Conservation (phyloP, 495 filamentous ascomycete species). For the Pyronema domesticum region DNA sequence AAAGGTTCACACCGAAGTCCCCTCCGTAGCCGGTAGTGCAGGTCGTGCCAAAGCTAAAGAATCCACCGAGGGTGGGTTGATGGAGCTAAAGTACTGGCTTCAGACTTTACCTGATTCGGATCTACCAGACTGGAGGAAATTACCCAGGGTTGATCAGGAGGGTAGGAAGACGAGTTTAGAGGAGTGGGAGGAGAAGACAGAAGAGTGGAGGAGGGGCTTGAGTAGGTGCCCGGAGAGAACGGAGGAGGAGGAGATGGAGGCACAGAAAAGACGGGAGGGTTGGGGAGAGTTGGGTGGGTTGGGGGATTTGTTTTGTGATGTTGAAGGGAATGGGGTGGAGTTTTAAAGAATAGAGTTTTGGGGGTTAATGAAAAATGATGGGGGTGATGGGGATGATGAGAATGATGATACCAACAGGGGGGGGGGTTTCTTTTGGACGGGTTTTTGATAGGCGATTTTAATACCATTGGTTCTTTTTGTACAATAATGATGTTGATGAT, state of each 20-base stretch:
- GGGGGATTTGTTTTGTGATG: slow-evolving; percentile 18
- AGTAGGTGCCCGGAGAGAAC: neutral
- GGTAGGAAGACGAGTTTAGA: neutral
- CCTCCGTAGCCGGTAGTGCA: slow-evolving; percentile 7
- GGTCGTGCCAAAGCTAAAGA: neutral
- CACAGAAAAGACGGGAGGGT: slow-evolving; percentile 7
- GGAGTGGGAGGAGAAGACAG: neutral
- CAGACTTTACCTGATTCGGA: slow-evolving; percentile 7
- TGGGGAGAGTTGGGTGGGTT: slow-evolving; percentile 15
- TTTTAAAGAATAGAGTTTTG: neutral
- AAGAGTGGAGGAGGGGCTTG: neutral
- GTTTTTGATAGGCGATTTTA: no score
- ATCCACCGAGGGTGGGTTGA: slow-evolving; percentile 9
- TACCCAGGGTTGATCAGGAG: neutral
- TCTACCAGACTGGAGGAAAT: slow-evolving; percentile 8
- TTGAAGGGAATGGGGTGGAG: slow-evolving; percentile 5
- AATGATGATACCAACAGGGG: no score
- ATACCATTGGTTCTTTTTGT: no score
- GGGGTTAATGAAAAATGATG: neutral
- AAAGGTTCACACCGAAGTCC: slow-evolving; percentile 39
- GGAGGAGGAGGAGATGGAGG: neutral
- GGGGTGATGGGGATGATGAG: no score
- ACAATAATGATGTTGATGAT: no score
- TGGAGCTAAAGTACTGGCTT: slow-evolving; percentile 15
- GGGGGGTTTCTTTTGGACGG: no score